Conservation (phyloP, 106 monocot species). For the Gastrodia elata region DNA sequence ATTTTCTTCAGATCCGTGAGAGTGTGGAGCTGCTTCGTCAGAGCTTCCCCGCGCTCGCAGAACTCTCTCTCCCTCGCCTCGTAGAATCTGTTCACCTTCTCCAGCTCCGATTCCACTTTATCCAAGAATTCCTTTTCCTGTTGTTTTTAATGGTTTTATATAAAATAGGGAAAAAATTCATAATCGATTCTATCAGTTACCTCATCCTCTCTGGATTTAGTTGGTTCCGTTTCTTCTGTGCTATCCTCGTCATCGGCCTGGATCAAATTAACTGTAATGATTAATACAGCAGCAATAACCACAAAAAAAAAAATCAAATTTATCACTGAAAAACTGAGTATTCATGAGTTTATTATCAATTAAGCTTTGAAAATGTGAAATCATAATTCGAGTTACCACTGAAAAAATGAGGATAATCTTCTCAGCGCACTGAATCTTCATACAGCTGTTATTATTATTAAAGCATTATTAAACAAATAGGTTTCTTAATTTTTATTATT, state of each 20-base stretch:
- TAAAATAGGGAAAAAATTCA: neutral
- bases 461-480: no score
- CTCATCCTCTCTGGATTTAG: slow-evolving; percentile 59
- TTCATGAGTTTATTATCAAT: no score
- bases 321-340: no score
- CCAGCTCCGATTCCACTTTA: slow-evolving; percentile 62
- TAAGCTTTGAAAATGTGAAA: no score
- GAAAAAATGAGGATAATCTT: no score
- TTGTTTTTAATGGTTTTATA: neutral
- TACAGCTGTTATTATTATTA: no score
- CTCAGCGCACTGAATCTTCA: no score
- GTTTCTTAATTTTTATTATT: no score
- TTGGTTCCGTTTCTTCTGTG: slow-evolving; percentile 42
- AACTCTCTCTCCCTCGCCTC: slow-evolving; percentile 60
- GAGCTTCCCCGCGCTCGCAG: slow-evolving; percentile 55
- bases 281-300: neutral
- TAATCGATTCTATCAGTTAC: slow-evolving; percentile 12
- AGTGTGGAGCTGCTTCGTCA: slow-evolving; percentile 82
- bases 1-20: slow-evolving; percentile 71
- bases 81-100: slow-evolving; percentile 81
- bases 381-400: no score
- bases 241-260: slow-evolving; percentile 52
- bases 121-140: slow-evolving; percentile 70
- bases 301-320: no score
- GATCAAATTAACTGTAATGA: neutral